Percentiles rank a stretch among this genome's conserved stretches.
phyloP scores from a whole-genome alignment of 2,329 filamentous ascomycete species.

The Mycosphaerella arachidis region DNA sequence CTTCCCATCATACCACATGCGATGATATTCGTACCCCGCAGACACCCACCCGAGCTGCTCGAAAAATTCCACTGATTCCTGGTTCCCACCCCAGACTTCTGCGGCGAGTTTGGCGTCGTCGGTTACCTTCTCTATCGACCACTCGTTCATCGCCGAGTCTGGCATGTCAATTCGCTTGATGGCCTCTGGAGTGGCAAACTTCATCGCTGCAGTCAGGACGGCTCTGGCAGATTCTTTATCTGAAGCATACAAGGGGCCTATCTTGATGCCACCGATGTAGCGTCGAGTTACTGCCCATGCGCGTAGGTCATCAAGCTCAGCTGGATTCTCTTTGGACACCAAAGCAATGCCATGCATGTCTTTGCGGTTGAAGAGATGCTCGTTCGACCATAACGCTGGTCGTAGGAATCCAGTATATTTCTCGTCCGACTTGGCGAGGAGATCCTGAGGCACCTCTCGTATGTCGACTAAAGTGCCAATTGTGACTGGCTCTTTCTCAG shows the following conservation, averaged over 20 bases:
- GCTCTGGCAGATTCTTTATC: constrained; percentile 23
- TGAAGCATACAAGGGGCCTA: constrained; percentile 37
- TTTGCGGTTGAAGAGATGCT: constrained; percentile 26
- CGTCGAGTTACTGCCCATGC: constrained; percentile 33
- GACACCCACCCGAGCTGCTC: constrained; percentile 32
- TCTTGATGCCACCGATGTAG: constrained; percentile 31
- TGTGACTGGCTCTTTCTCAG: not conserved
- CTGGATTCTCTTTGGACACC: constrained; percentile 6
- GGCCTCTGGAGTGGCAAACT: constrained; percentile 14
- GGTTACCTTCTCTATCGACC: constrained; percentile 14
- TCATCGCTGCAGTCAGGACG: constrained; percentile 29
- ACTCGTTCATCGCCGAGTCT: constrained; percentile 12
- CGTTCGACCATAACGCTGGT: constrained; percentile 29
- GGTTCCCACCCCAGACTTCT: constrained; percentile 35
- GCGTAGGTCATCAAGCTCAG: constrained; percentile 15
- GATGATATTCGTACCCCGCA: constrained; percentile 32
- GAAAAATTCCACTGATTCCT: constrained; percentile 29
- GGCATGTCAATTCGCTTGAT: constrained; percentile 10
- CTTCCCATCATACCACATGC: constrained; percentile 36
- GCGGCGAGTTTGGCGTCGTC: constrained; percentile 25
- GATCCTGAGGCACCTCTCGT: constrained; percentile 19
- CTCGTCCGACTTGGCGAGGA: constrained; percentile 28
- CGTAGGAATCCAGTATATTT: constrained; percentile 33
- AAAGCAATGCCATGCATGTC: constrained; percentile 32
- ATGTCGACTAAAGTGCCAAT: constrained; percentile 21